Conservation (phyloP, 139 green algal genomes). For the Tetraselmis striata region DNA sequence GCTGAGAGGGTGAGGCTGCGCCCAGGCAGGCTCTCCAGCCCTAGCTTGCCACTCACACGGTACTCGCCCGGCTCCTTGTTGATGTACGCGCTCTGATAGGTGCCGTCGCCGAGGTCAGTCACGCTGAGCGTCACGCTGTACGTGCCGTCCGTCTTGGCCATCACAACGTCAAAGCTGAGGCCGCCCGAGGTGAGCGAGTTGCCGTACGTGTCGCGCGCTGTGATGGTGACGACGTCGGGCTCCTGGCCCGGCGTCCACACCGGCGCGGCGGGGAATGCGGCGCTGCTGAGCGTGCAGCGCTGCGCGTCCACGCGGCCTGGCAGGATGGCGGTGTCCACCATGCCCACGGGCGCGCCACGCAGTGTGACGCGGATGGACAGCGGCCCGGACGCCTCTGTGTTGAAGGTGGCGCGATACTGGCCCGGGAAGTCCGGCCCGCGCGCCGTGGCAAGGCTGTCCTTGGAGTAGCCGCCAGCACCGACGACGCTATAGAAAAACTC, state of each 20-base stretch:
- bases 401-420: slow-evolving; percentile 11
- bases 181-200: not conserved
- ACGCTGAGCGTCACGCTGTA: not conserved
- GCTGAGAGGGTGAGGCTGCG: not conserved
- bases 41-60: not conserved
- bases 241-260: not conserved
- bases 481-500: slow-evolving; percentile 16
- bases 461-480: slow-evolving; percentile 6
- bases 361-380: slow-evolving; percentile 5
- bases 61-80: slow-evolving; percentile 1
- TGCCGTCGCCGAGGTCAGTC: slow-evolving; percentile 8
- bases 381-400: slow-evolving; percentile 4
- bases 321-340: not conserved
- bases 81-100: not conserved
- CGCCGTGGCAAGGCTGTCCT: not conserved
- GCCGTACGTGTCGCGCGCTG: not conserved
- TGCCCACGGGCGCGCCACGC: not conserved
- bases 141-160: not conserved
- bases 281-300: slow-evolving; percentile 1
- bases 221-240: slow-evolving; percentile 10
- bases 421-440: not conserved
- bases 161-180: not conserved
- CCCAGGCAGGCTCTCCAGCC: not conserved
- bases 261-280: not conserved
- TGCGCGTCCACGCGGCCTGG: not conserved